Conservation (phyloP, 73 alveolate species). For the Symbiodinium natans region DNA sequence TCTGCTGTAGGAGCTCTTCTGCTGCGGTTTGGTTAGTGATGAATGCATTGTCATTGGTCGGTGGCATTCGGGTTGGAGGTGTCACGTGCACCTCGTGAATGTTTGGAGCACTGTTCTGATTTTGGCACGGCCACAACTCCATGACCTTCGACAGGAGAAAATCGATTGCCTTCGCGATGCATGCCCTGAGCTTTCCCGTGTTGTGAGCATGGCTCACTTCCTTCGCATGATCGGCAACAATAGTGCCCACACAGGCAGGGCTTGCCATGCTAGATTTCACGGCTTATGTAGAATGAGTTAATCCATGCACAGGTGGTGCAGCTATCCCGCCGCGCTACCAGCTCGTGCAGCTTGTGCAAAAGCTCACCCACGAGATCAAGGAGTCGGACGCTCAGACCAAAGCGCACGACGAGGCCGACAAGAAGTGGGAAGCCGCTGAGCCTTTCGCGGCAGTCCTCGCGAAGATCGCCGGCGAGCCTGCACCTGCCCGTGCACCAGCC, state of each 20-base stretch:
- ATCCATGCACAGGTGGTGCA: slow-evolving; percentile 37
- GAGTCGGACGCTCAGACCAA: slow-evolving; percentile 59
- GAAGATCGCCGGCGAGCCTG: slow-evolving; percentile 30
- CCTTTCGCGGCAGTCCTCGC: slow-evolving; percentile 77
- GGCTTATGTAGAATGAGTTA: not conserved
- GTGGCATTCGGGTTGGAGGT: no score
- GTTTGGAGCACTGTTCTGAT: no score
- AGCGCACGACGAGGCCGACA: slow-evolving; percentile 87
- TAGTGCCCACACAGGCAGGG: slow-evolving; percentile 49
- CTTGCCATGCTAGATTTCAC: not conserved
- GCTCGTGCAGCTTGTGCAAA: slow-evolving; percentile 67
- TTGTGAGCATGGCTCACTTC: slow-evolving; percentile 72
- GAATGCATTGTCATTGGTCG: no score
- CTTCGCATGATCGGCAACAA: slow-evolving; percentile 77
- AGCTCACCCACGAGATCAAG: slow-evolving; percentile 58
- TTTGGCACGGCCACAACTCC: no score
- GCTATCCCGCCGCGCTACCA: slow-evolving; percentile 81
- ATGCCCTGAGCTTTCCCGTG: slow-evolving; percentile 72
- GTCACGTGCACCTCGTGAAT: no score
- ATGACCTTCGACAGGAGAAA: not conserved
- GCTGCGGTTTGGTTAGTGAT: no score
- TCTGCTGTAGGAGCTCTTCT: no score
- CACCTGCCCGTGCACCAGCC: slow-evolving; percentile 28
- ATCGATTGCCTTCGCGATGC: slow-evolving; percentile 43
- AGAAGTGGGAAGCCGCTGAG: slow-evolving; percentile 80